Conservation (phyloP, 73 alveolate genomes). For the Diophrys sp. region DNA sequence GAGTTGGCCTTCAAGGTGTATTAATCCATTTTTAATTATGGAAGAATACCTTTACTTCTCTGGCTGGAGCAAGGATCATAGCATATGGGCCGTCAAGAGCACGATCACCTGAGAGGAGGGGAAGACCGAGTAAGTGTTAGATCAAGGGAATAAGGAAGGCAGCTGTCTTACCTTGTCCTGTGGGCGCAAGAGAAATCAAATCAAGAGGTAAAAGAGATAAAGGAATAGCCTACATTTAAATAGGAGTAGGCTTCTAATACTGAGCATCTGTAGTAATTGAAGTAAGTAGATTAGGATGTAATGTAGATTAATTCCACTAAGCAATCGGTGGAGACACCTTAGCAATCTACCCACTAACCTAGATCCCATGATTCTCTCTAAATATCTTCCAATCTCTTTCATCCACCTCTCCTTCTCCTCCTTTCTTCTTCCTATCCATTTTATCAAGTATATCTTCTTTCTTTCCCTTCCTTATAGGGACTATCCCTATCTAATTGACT, state of each 20-base stretch:
- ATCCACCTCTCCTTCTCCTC: no score
- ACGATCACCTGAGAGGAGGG: slow-evolving; percentile 41
- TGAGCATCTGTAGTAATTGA: no score
- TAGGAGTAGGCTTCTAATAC: slow-evolving; percentile 83
- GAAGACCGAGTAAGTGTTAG: slow-evolving; percentile 62
- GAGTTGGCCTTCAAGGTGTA: no score
- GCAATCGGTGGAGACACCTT: no score
- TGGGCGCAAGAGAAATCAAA: slow-evolving; percentile 87
- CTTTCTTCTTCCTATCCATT: no score
- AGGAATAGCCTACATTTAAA: slow-evolving; percentile 90
- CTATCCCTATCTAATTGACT: no score
- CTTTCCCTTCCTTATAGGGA: no score
- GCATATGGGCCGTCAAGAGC: slow-evolving; percentile 88
- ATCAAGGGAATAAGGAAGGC: slow-evolving; percentile 86
- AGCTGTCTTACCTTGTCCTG: slow-evolving; percentile 94
- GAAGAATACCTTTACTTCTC: no score
- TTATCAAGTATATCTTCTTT: no score
- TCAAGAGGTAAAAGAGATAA: slow-evolving; percentile 73
- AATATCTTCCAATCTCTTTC: slow-evolving; percentile 86
- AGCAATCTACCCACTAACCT: slow-evolving; percentile 69
- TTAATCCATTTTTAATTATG: no score
- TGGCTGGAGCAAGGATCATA: slow-evolving; percentile 91
- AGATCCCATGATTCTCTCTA: slow-evolving; percentile 74
- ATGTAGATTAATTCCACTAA: no score
- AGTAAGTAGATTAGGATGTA: no score